Conservation (phyloP, 768 basidiomycete genomes). For the Rhodocollybia butyracea region DNA sequence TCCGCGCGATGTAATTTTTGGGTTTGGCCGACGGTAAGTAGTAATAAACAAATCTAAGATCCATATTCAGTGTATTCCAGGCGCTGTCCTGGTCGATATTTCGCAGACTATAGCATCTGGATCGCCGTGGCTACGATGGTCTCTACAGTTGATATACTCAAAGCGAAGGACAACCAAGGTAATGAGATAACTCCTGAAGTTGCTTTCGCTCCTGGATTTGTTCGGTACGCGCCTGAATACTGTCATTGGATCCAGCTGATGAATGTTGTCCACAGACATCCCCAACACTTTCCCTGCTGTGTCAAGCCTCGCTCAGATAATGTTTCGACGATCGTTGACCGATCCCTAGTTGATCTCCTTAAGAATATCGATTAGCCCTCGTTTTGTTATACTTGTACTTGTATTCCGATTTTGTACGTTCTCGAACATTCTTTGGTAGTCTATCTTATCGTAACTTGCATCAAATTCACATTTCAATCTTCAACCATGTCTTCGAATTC, state of each 20-base stretch:
- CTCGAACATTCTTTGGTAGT: background rate
- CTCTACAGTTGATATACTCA: slow-evolving; percentile 42
- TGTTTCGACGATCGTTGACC: background rate
- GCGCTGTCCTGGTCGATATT: slow-evolving; percentile 52
- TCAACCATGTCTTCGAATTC: background rate
- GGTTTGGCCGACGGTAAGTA: slow-evolving; percentile 52
- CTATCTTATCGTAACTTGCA: background rate
- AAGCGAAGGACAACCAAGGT: slow-evolving; percentile 38
- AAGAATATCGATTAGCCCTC: too few relatives aligned
- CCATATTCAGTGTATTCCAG: slow-evolving; percentile 21
- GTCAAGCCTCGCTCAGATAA: slow-evolving; percentile 36
- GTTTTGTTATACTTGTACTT: too few relatives aligned
- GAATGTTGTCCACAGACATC: slow-evolving; percentile 36
- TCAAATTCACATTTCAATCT: background rate
- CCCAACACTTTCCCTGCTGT: slow-evolving; percentile 44
- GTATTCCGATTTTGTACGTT: background rate
- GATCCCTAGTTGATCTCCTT: slow-evolving; percentile 22
- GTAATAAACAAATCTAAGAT: background rate
- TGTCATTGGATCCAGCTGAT: background rate
- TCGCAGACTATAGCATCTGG: slow-evolving; percentile 49
- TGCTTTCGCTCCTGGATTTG: slow-evolving; percentile 40
- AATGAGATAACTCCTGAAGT: slow-evolving; percentile 33
- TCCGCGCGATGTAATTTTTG: slow-evolving; percentile 49
- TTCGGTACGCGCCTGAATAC: slow-evolving; percentile 35
- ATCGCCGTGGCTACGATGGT: slow-evolving; percentile 40